These are phyloP conservation scores for Fusarium buharicum DNA, from an alignment of 2,329 filamentous ascomycete genomes.

Conservation along the genomic window DNA sequence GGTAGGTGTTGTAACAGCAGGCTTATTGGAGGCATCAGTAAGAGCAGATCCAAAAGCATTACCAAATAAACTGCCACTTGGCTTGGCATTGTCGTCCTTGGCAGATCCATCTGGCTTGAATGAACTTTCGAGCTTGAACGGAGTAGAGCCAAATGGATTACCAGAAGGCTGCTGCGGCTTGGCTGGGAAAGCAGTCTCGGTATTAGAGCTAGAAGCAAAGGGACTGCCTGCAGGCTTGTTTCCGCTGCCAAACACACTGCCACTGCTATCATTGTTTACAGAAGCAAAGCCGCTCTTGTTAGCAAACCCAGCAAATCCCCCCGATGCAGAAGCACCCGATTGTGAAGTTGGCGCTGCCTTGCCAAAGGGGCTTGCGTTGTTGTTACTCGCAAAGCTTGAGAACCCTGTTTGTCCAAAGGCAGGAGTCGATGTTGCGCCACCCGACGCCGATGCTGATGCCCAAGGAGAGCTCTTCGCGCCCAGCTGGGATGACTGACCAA, in stretches of 20 bases:
- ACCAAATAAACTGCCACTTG: constrained; percentile 66
- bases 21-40: constrained; percentile 56
- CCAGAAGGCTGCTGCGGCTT: constrained; percentile 46
- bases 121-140: constrained; percentile 74
- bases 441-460: constrained; percentile 50
- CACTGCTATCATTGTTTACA: constrained; percentile 51
- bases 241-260: constrained; percentile 52
- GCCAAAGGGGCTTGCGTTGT: constrained; percentile 53
- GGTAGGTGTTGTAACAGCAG: constrained; percentile 48
- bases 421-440: constrained; percentile 47
- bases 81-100: constrained; percentile 67
- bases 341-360: constrained; percentile 43
- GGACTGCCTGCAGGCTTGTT: constrained; percentile 50
- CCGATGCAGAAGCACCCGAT: constrained; percentile 50
- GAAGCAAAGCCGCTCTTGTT: constrained; percentile 66
- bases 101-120: constrained; percentile 73
- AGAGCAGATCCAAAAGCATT: constrained; percentile 69
- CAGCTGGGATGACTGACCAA: constrained; percentile 63
- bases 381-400: constrained; percentile 53
- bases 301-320: constrained; percentile 66
- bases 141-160: constrained; percentile 59
- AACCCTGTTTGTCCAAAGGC: constrained; percentile 68
- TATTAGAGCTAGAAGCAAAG: constrained; percentile 44
- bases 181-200: constrained; percentile 44
- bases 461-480: constrained; percentile 65